phyloP scores from a whole-genome alignment of 495 filamentous ascomycete genomes.

The Penicillium manginii region DNA sequence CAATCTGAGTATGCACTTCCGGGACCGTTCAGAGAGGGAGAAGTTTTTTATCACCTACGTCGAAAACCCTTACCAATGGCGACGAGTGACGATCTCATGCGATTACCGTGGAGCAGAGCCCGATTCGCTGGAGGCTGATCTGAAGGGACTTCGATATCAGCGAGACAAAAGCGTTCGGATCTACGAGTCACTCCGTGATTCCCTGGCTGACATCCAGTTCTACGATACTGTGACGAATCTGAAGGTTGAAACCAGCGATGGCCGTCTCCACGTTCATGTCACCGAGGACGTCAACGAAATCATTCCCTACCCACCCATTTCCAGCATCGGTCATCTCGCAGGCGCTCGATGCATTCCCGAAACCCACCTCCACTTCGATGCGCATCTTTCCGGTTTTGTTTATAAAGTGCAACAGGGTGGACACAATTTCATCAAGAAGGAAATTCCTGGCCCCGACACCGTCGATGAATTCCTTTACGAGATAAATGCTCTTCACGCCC shows the following conservation, averaged over 20 bases:
- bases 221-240: constrained; percentile 96
- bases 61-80: constrained; percentile 76
- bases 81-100: constrained; percentile 88
- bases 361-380: constrained; percentile 78
- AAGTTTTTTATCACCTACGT: constrained; percentile 99
- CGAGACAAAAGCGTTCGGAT: constrained; percentile 93
- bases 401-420: constrained; percentile 83
- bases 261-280: constrained; percentile 92
- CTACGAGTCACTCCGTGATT: constrained; percentile 94
- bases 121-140: constrained; percentile 83
- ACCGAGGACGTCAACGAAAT: constrained; percentile 98
- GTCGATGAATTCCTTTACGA: constrained; percentile 98
- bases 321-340: constrained; percentile 73
- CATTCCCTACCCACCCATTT: constrained; percentile 80
- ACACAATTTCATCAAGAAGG: constrained; percentile 87
- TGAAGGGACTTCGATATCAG: constrained; percentile 79
- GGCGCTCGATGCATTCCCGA: constrained; percentile 69
- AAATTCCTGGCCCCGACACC: constrained; percentile 94
- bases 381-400: constrained; percentile 94
- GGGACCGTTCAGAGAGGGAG: constrained; percentile 90
- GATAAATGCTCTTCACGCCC: constrained; percentile 85
- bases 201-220: constrained; percentile 88
- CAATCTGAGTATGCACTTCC: constrained; percentile 98
- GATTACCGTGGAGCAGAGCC: constrained; percentile 84
- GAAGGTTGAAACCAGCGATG: constrained; percentile 88